A percentile compares a stretch with the other conserved stretches of the same genome.
Evolutionary conservation across 1,284 basidiomycete species (phyloP).

Genomic region (Pyrrhoderma noxium): DNA sequence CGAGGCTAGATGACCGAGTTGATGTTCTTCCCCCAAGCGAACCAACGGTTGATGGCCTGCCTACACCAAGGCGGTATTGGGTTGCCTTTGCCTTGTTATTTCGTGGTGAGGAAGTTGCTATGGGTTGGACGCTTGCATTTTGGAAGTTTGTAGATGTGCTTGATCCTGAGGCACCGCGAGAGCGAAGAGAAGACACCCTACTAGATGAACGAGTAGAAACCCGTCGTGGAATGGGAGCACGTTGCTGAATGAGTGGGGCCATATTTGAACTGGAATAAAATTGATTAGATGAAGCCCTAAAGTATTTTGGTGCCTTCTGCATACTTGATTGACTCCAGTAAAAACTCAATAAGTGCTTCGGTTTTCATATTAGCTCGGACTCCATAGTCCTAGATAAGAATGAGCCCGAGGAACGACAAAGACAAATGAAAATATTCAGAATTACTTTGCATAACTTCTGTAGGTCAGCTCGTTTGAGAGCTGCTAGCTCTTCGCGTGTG

Average conservation of each 20-base stretch:
- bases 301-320: too few relatives aligned
- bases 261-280: slow-evolving; percentile 16
- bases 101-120: slow-evolving; percentile 28
- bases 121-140: not conserved
- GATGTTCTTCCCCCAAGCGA: slow-evolving; percentile 54
- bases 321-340: slow-evolving; percentile 45
- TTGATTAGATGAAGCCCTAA: not conserved
- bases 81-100: slow-evolving; percentile 64
- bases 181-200: slow-evolving; percentile 9
- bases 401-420: slow-evolving; percentile 22
- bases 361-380: slow-evolving; percentile 74
- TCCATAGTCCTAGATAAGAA: slow-evolving; percentile 52
- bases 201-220: slow-evolving; percentile 16
- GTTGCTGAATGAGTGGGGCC: slow-evolving; percentile 12
- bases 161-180: slow-evolving; percentile 15
- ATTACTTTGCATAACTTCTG: slow-evolving; percentile 70
- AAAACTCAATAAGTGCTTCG: slow-evolving; percentile 65
- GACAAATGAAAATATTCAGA: not conserved
- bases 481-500: slow-evolving; percentile 18
- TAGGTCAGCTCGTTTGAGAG: slow-evolving; percentile 62
- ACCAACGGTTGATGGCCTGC: slow-evolving; percentile 55
- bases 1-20: slow-evolving; percentile 49
- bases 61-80: slow-evolving; percentile 64
- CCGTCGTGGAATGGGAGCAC: slow-evolving; percentile 6
- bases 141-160: slow-evolving; percentile 6